Evolutionary conservation across 768 basidiomycete genomes (phyloP).

Genomic region (Termitomyces sp.): DNA sequence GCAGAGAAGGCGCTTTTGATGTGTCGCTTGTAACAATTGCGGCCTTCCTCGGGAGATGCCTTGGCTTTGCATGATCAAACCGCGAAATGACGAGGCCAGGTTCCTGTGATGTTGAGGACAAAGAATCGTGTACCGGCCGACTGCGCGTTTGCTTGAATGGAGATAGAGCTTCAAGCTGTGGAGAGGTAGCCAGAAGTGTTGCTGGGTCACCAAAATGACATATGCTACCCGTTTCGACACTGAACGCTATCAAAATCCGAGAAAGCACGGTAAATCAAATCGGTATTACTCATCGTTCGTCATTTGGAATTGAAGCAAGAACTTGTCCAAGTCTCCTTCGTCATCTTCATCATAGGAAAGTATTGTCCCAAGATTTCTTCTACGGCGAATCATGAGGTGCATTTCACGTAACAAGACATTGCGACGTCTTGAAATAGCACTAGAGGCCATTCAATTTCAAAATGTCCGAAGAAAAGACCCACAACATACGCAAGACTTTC

Average conservation of each 20-base stretch:
- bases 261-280: slow-evolving; percentile 1
- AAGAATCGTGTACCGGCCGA: not conserved
- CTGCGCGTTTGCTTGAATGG: not conserved
- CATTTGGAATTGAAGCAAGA: slow-evolving; percentile 55
- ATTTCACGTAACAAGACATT: slow-evolving; percentile 71
- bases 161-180: not conserved
- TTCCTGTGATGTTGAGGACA: not conserved
- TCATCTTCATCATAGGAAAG: slow-evolving; percentile 33
- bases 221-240: slow-evolving; percentile 37
- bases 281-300: slow-evolving; percentile 36
- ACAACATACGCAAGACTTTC: slow-evolving; percentile 35
- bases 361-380: slow-evolving; percentile 38
- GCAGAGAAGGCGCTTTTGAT: slow-evolving; percentile 1
- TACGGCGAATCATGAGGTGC: slow-evolving; percentile 57
- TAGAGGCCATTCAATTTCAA: slow-evolving; percentile 20
- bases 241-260: slow-evolving; percentile 15
- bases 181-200: slow-evolving; percentile 4
- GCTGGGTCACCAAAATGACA: slow-evolving; percentile 28
- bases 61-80: not conserved
- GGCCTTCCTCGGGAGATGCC: not conserved
- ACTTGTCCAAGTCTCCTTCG: slow-evolving; percentile 39
- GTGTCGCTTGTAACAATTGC: not conserved
- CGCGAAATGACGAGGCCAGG: not conserved
- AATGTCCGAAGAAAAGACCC: not conserved
- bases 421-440: slow-evolving; percentile 57